Conservation (phyloP, 1,284 basidiomycete species). For the Trichosporon sp. region DNA sequence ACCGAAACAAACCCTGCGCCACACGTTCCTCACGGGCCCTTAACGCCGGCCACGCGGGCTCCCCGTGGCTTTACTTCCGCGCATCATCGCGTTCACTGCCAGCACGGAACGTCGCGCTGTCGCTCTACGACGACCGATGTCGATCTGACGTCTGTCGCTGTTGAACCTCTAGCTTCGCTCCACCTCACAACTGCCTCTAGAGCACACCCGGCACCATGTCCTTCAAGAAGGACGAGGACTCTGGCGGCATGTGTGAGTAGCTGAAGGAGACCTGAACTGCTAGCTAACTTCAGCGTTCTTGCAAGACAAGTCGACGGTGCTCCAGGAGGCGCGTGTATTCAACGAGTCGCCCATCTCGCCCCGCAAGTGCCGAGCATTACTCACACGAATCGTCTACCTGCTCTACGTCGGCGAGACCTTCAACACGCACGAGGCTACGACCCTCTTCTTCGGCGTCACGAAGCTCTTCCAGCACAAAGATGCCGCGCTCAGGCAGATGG, state of each 20-base stretch:
- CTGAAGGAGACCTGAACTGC: not conserved
- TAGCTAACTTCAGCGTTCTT: slow-evolving; percentile 41
- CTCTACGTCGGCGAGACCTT: slow-evolving; percentile 95
- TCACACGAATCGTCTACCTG: slow-evolving; percentile 94
- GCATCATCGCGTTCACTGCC: not conserved
- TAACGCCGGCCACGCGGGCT: not conserved
- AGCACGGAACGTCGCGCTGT: slow-evolving; percentile 4
- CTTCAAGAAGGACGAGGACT: slow-evolving; percentile 90
- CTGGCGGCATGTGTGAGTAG: slow-evolving; percentile 54
- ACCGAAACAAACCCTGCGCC: not conserved
- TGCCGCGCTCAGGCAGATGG: slow-evolving; percentile 93
- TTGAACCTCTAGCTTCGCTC: not conserved
- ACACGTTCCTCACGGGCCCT: not conserved
- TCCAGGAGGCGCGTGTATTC: slow-evolving; percentile 98
- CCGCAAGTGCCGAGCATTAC: slow-evolving; percentile 89
- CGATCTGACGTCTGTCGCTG: slow-evolving; percentile 1
- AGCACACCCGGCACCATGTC: slow-evolving; percentile 47
- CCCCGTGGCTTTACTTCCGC: not conserved
- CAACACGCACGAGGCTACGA: slow-evolving; percentile 92
- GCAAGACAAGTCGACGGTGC: slow-evolving; percentile 91
- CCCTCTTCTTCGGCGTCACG: slow-evolving; percentile 96
- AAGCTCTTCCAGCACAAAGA: slow-evolving; percentile 99
- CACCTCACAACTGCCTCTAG: not conserved
- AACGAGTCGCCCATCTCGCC: slow-evolving; percentile 98
- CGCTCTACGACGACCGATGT: not conserved